A percentile compares a stretch with the other conserved stretches of the same genome.
Evolutionary conservation across 805 yeast genomes (phyloP).

Genomic region (Metschnikowia rubicola): DNA sequence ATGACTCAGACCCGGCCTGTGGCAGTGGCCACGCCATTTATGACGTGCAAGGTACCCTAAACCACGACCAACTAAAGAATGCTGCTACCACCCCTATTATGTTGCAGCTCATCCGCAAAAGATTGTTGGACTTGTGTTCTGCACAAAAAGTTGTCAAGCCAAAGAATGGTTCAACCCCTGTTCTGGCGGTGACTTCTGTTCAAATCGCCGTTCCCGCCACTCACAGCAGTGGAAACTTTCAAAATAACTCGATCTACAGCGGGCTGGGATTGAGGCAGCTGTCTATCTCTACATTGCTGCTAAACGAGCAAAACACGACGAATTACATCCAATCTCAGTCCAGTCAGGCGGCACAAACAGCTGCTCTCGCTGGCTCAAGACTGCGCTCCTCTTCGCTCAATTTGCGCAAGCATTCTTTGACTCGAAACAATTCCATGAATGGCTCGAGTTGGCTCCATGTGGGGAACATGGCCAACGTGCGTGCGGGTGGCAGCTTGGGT

Average conservation of each 20-base stretch:
- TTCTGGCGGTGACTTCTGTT: slow-evolving; percentile 10
- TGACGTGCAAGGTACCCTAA: slow-evolving; percentile 34
- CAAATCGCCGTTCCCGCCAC: slow-evolving; percentile 12
- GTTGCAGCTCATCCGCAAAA: slow-evolving; percentile 39
- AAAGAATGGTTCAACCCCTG: slow-evolving; percentile 5
- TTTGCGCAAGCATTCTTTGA: slow-evolving; percentile 42
- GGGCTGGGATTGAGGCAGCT: slow-evolving; percentile 31
- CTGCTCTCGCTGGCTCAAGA: slow-evolving; percentile 20
- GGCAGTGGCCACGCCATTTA: slow-evolving; percentile 20
- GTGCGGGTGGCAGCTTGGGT: slow-evolving; percentile 19
- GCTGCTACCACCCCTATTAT: slow-evolving; percentile 35
- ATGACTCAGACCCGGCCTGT: slow-evolving; percentile 11
- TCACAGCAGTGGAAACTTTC: neutral
- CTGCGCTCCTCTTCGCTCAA: slow-evolving; percentile 36
- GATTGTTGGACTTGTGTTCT: slow-evolving; percentile 39
- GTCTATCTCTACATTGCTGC: slow-evolving; percentile 39
- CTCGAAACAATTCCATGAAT: slow-evolving; percentile 38
- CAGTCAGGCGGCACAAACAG: slow-evolving; percentile 8
- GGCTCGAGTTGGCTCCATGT: slow-evolving; percentile 42
- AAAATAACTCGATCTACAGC: slow-evolving; percentile 11
- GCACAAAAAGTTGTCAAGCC: slow-evolving; percentile 15
- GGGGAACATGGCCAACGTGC: slow-evolving; percentile 37
- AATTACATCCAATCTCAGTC: slow-evolving; percentile 23
- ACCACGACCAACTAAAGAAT: slow-evolving; percentile 30
- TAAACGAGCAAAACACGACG: slow-evolving; percentile 37